Percentiles rank a stretch among this genome's conserved stretches.
Evolutionary conservation across 768 basidiomycete species (phyloP).

Genomic region (Termitomyces sp.): DNA sequence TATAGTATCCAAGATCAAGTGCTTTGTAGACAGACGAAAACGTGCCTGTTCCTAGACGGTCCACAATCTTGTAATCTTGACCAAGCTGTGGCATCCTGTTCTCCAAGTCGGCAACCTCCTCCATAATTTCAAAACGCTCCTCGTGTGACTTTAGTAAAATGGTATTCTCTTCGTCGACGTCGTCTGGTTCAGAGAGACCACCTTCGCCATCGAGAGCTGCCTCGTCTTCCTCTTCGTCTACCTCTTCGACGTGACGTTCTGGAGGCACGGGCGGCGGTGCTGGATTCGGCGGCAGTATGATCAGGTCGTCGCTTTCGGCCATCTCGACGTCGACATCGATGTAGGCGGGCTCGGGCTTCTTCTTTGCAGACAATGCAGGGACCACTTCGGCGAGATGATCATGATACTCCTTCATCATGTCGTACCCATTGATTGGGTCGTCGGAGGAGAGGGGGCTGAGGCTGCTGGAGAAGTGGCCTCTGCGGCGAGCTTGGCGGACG

Average conservation of each 20-base stretch:
- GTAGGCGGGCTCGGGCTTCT: constrained; percentile 14
- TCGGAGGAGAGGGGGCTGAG: constrained; percentile 36
- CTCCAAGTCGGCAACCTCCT: constrained; percentile 73
- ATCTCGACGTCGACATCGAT: constrained; percentile 47
- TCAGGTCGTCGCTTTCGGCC: constrained; percentile 37
- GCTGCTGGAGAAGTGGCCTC: constrained; percentile 7
- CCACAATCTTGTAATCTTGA: constrained; percentile 71
- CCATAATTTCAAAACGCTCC: constrained; percentile 68
- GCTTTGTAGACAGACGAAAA: constrained; percentile 99
- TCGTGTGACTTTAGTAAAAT: constrained; percentile 51
- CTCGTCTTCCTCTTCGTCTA: constrained; percentile 2
- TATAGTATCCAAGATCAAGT: constrained; percentile 68
- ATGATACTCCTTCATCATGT: constrained; percentile 43
- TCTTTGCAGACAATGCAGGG: constrained; percentile 16
- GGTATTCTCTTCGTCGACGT: constrained; percentile 59
- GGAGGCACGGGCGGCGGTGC: neutral
- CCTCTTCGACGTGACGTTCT: neutral
- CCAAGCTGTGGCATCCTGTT: constrained; percentile 59
- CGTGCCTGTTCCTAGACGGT: constrained; percentile 93
- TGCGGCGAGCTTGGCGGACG: constrained; percentile 19
- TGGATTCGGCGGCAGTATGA: constrained; percentile 6
- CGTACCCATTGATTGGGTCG: constrained; percentile 39
- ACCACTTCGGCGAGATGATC: constrained; percentile 43
- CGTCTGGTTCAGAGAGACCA: constrained; percentile 26
- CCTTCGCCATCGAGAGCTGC: constrained; percentile 20